A percentile compares a stretch with the other conserved stretches of the same genome.
Evolutionary conservation across 306 rosid species (phyloP).

Genomic region (Calophaca sinica): DNA sequence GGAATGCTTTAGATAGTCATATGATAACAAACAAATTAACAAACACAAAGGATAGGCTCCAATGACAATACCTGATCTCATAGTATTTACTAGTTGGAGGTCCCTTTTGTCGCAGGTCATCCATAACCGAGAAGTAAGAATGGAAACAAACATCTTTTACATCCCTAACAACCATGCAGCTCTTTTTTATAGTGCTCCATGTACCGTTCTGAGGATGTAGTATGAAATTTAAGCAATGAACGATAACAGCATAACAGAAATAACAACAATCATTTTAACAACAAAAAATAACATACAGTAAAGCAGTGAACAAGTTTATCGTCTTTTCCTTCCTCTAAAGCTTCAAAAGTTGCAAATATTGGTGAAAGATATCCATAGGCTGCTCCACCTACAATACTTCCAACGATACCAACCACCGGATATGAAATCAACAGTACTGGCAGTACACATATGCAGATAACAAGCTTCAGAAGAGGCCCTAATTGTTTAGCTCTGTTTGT

Average conservation of each 20-base stretch:
- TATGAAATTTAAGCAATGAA: constrained; percentile 39
- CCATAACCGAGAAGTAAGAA: constrained; percentile 86
- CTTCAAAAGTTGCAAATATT: constrained; percentile 78
- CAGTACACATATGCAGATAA: constrained; percentile 68
- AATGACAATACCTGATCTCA: constrained; percentile 73
- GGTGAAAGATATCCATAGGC: constrained; percentile 82
- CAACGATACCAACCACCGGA: constrained; percentile 79
- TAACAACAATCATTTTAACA: constrained; percentile 30
- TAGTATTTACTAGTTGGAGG: constrained; percentile 68
- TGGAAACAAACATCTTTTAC: constrained; percentile 70
- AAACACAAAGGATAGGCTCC: constrained; percentile 6
- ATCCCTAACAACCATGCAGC: constrained; percentile 77
- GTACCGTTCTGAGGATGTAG: constrained; percentile 81
- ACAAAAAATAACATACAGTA: constrained; percentile 59
- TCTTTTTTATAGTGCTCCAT: constrained; percentile 64
- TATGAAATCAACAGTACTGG: constrained; percentile 69
- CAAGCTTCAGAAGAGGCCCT: constrained; percentile 81
- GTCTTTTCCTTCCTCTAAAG: constrained; percentile 86
- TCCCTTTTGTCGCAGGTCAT: constrained; percentile 62
- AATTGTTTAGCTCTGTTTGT: constrained; percentile 70
- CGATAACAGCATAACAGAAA: constrained; percentile 41
- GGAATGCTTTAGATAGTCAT: constrained; percentile 10
- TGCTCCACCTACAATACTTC: constrained; percentile 84
- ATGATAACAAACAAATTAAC: background rate
- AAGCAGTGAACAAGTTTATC: constrained; percentile 68